Evolutionary conservation across 169 alveolate species (phyloP).

Genomic region (Plasmodium vivax): DNA sequence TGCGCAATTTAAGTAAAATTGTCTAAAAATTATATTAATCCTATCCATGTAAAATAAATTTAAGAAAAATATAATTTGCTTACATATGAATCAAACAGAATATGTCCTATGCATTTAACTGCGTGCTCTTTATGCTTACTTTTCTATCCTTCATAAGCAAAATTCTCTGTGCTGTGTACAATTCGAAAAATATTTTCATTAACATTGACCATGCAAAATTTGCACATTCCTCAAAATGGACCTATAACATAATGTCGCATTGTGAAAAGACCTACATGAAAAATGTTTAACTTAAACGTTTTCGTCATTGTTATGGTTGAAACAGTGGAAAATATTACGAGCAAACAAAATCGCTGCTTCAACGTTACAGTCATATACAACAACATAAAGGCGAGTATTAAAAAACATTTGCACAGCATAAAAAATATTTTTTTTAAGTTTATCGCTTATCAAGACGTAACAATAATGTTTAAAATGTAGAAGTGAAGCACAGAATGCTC

Average conservation of each 20-base stretch:
- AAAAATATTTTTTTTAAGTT: background rate
- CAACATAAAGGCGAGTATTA: background rate
- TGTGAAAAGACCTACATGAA: background rate
- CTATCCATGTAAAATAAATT: background rate
- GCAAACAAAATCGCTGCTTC: background rate
- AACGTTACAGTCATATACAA: background rate
- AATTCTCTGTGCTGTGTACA: background rate
- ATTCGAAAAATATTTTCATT: background rate
- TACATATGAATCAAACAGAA: background rate
- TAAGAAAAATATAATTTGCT: background rate
- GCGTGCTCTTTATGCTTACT: background rate
- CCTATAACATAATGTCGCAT: background rate
- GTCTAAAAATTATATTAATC: background rate
- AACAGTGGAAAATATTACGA: background rate
- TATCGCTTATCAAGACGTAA: background rate
- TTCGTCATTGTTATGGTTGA: background rate
- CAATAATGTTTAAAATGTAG: background rate
- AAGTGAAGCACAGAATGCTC: background rate
- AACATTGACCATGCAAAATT: background rate
- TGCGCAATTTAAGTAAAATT: constrained; percentile 10
- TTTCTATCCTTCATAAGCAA: background rate
- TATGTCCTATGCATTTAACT: background rate
- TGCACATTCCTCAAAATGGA: background rate
- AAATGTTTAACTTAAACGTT: background rate
- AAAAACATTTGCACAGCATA: background rate